A percentile compares a stretch with the other conserved stretches of the same genome.
phyloP scores from a whole-genome alignment of 2,329 filamentous ascomycete genomes.

The Clarireedia hainanense region DNA sequence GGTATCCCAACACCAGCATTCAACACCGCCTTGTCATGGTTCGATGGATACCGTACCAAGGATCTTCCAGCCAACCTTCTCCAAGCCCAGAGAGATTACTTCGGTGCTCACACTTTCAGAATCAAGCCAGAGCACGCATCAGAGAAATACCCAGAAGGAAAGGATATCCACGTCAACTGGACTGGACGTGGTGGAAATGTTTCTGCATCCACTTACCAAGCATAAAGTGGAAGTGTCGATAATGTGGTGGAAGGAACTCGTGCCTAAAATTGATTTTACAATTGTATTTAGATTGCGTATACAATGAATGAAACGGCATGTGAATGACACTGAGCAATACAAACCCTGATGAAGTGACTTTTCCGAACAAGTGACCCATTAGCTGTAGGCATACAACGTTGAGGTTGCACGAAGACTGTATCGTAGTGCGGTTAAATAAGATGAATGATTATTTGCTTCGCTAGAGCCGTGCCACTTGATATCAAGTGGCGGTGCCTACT shows the following conservation, averaged over 20 bases:
- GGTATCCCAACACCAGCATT: slow-evolving; percentile 96
- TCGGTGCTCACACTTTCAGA: slow-evolving; percentile 86
- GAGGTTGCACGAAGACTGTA: too few species aligned
- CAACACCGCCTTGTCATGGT: slow-evolving; percentile 95
- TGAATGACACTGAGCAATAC: too few species aligned
- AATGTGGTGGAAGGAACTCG: background rate
- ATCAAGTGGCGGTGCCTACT: too few species aligned
- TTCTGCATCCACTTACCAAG: slow-evolving; percentile 94
- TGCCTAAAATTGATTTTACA: background rate
- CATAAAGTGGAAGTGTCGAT: slow-evolving; percentile 44
- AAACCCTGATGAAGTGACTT: too few species aligned
- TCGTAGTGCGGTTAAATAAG: too few species aligned
- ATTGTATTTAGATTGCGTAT: slow-evolving; percentile 7
- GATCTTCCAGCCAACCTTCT: slow-evolving; percentile 96
- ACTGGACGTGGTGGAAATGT: slow-evolving; percentile 96
- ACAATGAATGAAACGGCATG: slow-evolving; percentile 6
- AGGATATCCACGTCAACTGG: slow-evolving; percentile 99
- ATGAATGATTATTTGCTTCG: too few species aligned
- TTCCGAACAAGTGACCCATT: too few species aligned
- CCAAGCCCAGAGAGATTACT: slow-evolving; percentile 99
- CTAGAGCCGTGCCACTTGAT: too few species aligned
- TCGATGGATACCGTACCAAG: slow-evolving; percentile 96
- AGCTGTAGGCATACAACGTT: too few species aligned
- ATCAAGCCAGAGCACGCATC: slow-evolving; percentile 75
- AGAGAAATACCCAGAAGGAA: slow-evolving; percentile 72